Percentiles rank a stretch among this genome's conserved stretches.
phyloP scores from a whole-genome alignment of 768 basidiomycete species.

The Amanita subjunquillea region DNA sequence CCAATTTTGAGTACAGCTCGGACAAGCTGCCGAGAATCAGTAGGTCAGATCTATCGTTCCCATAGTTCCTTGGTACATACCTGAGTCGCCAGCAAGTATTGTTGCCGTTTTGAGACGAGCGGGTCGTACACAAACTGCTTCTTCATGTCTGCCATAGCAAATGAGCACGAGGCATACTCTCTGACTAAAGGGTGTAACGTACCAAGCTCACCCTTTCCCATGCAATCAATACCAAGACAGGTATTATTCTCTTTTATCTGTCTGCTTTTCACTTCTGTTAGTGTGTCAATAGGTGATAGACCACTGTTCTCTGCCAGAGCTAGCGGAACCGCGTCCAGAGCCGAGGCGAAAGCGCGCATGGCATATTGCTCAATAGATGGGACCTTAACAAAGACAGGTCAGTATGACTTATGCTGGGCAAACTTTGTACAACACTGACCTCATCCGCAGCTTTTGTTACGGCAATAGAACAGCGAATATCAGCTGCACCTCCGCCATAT shows the following conservation, averaged over 20 bases:
- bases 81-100: slow-evolving; percentile 95
- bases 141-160: slow-evolving; percentile 73
- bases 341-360: slow-evolving; percentile 97
- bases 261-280: slow-evolving; percentile 90
- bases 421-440: slow-evolving; percentile 27
- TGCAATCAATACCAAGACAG: slow-evolving; percentile 87
- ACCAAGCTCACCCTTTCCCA: slow-evolving; percentile 82
- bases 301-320: slow-evolving; percentile 98
- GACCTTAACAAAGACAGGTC: slow-evolving; percentile 40
- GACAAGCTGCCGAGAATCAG: slow-evolving; percentile 42
- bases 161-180: neutral
- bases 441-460: slow-evolving; percentile 93
- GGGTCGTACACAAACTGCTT: slow-evolving; percentile 96
- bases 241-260: slow-evolving; percentile 85
- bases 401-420: neutral
- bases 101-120: slow-evolving; percentile 93
- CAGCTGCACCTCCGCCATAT: slow-evolving; percentile 96
- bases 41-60: neutral
- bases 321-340: slow-evolving; percentile 89
- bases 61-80: slow-evolving; percentile 23
- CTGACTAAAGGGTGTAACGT: slow-evolving; percentile 12
- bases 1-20: slow-evolving; percentile 85
- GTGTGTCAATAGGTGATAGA: slow-evolving; percentile 89
- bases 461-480: slow-evolving; percentile 91
- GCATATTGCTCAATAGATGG: slow-evolving; percentile 98